Conservation (phyloP, 192 early-diverging fungal genomes). For the Martensiomyces pterosporus region DNA sequence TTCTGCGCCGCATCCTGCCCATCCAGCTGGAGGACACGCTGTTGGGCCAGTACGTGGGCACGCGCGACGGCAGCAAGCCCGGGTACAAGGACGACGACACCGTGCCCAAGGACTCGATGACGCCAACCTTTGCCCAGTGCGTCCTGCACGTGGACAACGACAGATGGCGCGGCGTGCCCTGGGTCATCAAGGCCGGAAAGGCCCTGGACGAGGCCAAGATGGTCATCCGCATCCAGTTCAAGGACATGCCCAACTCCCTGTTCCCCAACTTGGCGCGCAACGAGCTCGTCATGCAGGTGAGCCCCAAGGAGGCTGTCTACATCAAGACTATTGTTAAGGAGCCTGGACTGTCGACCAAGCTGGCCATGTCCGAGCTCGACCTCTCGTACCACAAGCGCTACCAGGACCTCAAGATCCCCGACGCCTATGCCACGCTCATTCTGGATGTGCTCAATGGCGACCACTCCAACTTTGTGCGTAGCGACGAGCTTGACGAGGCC, state of each 20-base stretch:
- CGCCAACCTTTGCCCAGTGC: constrained; percentile 87
- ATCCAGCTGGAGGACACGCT: constrained; percentile 77
- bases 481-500: constrained; percentile 90
- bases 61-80: constrained; percentile 73
- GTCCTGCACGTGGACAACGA: constrained; percentile 90
- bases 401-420: constrained; percentile 85
- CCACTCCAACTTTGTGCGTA: constrained; percentile 92
- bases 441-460: constrained; percentile 88
- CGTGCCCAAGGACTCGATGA: constrained; percentile 77
- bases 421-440: constrained; percentile 96
- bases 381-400: constrained; percentile 89
- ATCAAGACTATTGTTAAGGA: constrained; percentile 97
- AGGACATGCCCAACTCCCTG: constrained; percentile 79
- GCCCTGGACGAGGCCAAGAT: constrained; percentile 91
- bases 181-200: constrained; percentile 78
- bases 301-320: constrained; percentile 93
- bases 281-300: constrained; percentile 93
- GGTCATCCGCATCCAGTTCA: constrained; percentile 95
- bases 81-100: constrained; percentile 94
- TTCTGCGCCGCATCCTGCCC: constrained; percentile 77
- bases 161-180: constrained; percentile 77
- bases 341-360: constrained; percentile 80
- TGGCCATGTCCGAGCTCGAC: constrained; percentile 89
- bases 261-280: constrained; percentile 79
- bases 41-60: constrained; percentile 85